Conservation (phyloP, 2,329 filamentous ascomycete species). For the Cladosporium sp. region DNA sequence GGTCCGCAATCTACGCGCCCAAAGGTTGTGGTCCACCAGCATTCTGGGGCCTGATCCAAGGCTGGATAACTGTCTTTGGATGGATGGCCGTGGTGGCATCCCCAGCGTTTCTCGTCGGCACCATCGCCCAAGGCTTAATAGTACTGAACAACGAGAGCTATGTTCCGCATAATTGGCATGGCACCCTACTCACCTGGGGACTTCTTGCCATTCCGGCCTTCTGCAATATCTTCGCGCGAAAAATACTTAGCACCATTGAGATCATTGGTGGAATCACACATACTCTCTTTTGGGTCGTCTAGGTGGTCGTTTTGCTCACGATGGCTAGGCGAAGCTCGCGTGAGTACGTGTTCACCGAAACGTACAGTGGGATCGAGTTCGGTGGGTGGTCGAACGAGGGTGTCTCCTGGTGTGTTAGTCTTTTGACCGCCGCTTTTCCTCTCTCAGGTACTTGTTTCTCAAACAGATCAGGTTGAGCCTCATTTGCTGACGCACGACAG, state of each 20-base stretch:
- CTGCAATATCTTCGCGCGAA: conserved; percentile 31
- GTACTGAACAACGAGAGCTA: conserved; percentile 35
- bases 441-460: conserved; percentile 40
- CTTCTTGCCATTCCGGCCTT: conserved; percentile 17
- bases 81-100: conserved; percentile 36
- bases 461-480: conserved; percentile 24
- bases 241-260: conserved; percentile 30
- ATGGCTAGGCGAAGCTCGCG: conserved; percentile 31
- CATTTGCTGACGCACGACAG: conserved; percentile 18
- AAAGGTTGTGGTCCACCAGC: background rate
- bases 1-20: conserved; percentile 13
- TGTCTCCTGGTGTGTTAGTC: conserved; percentile 36
- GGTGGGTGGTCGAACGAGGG: conserved; percentile 34
- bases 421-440: conserved; percentile 32
- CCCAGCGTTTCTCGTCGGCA: conserved; percentile 31
- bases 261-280: conserved; percentile 31
- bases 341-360: conserved; percentile 31
- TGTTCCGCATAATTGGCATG: conserved; percentile 36
- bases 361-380: conserved; percentile 19
- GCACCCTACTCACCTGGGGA: conserved; percentile 36
- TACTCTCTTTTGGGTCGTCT: conserved; percentile 34
- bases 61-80: conserved; percentile 35
- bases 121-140: conserved; percentile 34
- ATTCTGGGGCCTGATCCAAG: conserved; percentile 15
- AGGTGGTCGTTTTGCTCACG: conserved; percentile 23